phyloP scores from a whole-genome alignment of 2,329 filamentous ascomycete species.

The Stagonosporopsis tanaceti region DNA sequence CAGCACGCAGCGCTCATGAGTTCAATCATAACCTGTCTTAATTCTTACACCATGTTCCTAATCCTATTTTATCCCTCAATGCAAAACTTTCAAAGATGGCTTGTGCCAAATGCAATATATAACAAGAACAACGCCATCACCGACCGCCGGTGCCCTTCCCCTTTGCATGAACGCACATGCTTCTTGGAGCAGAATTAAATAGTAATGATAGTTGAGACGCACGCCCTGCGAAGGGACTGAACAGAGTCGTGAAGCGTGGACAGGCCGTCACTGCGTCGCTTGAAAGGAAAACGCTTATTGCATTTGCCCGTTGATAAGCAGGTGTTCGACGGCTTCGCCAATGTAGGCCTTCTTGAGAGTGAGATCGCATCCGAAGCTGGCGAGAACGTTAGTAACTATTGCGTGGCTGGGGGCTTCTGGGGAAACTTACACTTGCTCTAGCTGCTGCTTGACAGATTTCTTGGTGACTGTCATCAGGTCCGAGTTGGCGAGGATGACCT shows the following conservation, averaged over 20 bases:
- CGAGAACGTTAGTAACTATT: constrained; percentile 27
- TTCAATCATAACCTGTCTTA: constrained; percentile 9
- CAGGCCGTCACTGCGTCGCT: constrained; percentile 14
- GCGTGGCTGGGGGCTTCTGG: background rate
- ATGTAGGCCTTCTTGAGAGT: constrained; percentile 93
- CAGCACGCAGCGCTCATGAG: background rate
- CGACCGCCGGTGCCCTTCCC: constrained; percentile 10
- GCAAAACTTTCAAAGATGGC: background rate
- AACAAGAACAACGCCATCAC: constrained; percentile 11
- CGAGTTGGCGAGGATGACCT: constrained; percentile 88
- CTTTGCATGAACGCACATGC: constrained; percentile 11
- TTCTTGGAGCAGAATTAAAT: constrained; percentile 15
- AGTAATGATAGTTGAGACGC: constrained; percentile 21
- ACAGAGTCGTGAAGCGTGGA: constrained; percentile 20
- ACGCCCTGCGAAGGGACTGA: constrained; percentile 12
- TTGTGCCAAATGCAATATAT: constrained; percentile 15
- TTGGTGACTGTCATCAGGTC: constrained; percentile 99
- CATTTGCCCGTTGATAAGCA: constrained; percentile 23
- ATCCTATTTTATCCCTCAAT: constrained; percentile 9
- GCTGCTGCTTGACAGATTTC: constrained; percentile 94
- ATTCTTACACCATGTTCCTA: constrained; percentile 13
- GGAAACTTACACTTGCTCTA: constrained; percentile 72
- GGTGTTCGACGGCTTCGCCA: constrained; percentile 49
- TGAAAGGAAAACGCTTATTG: constrained; percentile 5
- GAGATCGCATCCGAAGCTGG: constrained; percentile 78